Percentiles rank a stretch among this genome's conserved stretches.
Evolutionary conservation across 345 rosid species (phyloP).

Genomic region (Isatis tinctoria): DNA sequence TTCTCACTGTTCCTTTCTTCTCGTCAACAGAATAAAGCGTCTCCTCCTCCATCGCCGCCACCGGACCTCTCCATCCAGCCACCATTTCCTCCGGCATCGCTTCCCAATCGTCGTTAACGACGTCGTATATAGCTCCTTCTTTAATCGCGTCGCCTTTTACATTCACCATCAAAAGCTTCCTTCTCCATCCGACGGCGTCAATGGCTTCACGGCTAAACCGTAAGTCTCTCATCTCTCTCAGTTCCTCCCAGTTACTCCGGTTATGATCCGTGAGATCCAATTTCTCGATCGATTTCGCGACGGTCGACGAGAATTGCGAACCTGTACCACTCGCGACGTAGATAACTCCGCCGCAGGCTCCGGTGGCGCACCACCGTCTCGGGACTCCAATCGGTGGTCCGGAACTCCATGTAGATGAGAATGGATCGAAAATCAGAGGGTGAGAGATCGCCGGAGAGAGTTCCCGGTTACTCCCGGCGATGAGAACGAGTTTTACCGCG

Average conservation of each 20-base stretch:
- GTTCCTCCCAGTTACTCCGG: conserved; percentile 34
- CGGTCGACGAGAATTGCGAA: conserved; percentile 25
- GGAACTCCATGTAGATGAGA: conserved; percentile 27
- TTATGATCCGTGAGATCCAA: conserved; percentile 29
- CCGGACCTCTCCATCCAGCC: conserved; percentile 56
- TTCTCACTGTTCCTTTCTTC: conserved; percentile 33
- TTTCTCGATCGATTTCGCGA: conserved; percentile 45
- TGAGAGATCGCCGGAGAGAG: conserved; percentile 45
- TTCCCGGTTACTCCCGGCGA: conserved; percentile 38
- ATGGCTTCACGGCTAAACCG: conserved; percentile 56
- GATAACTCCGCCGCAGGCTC: conserved; percentile 32
- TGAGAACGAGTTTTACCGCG: conserved; percentile 36
- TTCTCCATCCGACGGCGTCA: conserved; percentile 45
- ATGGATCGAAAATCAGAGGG: conserved; percentile 46
- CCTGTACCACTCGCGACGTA: conserved; percentile 50
- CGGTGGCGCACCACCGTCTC: conserved; percentile 51
- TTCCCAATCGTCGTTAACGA: conserved; percentile 35
- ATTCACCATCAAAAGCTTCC: conserved; percentile 51
- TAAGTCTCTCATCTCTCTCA: conserved; percentile 37
- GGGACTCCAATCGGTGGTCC: conserved; percentile 39
- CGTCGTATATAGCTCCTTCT: conserved; percentile 46
- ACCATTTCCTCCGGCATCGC: conserved; percentile 48
- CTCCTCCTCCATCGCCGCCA: conserved; percentile 44
- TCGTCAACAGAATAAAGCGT: conserved; percentile 51
- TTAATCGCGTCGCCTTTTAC: conserved; percentile 47